Base-by-base conservation (phyloP, 2,329 filamentous ascomycete genomes). In the Xylaria sp. region DNA sequence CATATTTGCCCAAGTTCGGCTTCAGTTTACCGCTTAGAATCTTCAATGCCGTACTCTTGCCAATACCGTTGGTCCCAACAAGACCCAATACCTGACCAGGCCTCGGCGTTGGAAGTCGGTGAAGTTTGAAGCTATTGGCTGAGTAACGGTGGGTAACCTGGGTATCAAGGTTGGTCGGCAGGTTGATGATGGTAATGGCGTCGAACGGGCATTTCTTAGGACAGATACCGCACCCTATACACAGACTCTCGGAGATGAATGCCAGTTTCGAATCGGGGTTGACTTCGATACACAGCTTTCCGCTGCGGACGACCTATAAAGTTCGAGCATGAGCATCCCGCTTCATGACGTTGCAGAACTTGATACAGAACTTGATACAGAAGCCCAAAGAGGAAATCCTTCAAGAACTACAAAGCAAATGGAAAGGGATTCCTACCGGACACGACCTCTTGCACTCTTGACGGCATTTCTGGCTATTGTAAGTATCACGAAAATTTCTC, bases 381-480 rank as follows among this genome's bases (percentile, higher is more conserved):
- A 4, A 7, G 22, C 24, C 9, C 29, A 34, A 34, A 34, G 29
- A 4, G 11, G 19, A 16, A 44, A 26, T 50, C 9, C 21, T 42
- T 24, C 19, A 13, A 42, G 40, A 13, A n/a, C 41, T 21, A 18
- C 13, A 9, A 13, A 21, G 9, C 17, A 18, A 39, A 51, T 44
- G 17, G 16, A 21, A 8, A 24, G 19, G 5, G 7, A 11, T 46
- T 8, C 47, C 29, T 57, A 64, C 63, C 34, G 63, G 64, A 74
- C 94, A 99, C 24, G 92, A 93, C 76, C 97, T 97, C 76, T 97
- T 97, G 84, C 94, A 99, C 77, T 99, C 94, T 80, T 97, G 93
- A 65, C 93, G 88, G 76, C 94, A 97, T 91, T 97, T 97, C 89
- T 92, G 44, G 50, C 43, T 20, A 50, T 41, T 4, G 50, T n/a